Evolutionary conservation across 176 grass and related monocot species (phyloP).

Genomic region (Paspalum notatum): DNA sequence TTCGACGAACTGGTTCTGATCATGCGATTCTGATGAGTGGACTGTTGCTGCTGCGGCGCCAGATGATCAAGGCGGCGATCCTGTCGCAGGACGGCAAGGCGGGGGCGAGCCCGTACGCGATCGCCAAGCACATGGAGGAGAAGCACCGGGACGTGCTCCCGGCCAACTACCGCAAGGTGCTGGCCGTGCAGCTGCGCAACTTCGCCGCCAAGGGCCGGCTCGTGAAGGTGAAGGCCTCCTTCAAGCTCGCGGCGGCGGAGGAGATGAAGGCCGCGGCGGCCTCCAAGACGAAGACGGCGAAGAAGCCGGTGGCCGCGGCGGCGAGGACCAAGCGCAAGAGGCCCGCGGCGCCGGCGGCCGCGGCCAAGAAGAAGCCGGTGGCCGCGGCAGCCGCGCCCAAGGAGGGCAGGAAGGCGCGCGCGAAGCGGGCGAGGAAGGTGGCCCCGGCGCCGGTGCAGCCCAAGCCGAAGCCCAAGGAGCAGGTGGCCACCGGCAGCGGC

Average conservation of each 20-base stretch:
- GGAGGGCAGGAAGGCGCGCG: constrained; percentile 51
- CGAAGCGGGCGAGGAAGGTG: constrained; percentile 68
- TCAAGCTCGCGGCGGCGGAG: constrained; percentile 61
- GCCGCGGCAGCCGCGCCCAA: constrained; percentile 16
- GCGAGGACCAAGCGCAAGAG: constrained; percentile 49
- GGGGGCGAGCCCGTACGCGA: constrained; percentile 76
- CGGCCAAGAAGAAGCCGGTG: constrained; percentile 37
- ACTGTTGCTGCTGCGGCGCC: not conserved
- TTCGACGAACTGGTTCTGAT: not conserved
- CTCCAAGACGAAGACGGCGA: constrained; percentile 12
- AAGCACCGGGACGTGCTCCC: constrained; percentile 71
- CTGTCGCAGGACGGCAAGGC: constrained; percentile 55
- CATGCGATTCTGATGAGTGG: not conserved
- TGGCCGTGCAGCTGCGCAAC: constrained; percentile 74
- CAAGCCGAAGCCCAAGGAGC: constrained; percentile 62
- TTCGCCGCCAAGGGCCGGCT: constrained; percentile 78
- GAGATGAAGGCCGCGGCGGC: constrained; percentile 10
- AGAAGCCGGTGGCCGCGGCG: not conserved
- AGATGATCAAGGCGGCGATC: constrained; percentile 98
- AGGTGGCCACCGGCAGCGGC: constrained; percentile 11
- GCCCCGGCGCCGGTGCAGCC: constrained; percentile 34
- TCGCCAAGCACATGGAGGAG: constrained; percentile 81
- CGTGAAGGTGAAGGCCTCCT: constrained; percentile 81
- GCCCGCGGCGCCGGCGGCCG: constrained; percentile 3
- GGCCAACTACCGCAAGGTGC: constrained; percentile 81